These are phyloP conservation scores for Primulina huaijiensis DNA, from an alignment of 257 asterid species.

Conservation along the genomic window DNA sequence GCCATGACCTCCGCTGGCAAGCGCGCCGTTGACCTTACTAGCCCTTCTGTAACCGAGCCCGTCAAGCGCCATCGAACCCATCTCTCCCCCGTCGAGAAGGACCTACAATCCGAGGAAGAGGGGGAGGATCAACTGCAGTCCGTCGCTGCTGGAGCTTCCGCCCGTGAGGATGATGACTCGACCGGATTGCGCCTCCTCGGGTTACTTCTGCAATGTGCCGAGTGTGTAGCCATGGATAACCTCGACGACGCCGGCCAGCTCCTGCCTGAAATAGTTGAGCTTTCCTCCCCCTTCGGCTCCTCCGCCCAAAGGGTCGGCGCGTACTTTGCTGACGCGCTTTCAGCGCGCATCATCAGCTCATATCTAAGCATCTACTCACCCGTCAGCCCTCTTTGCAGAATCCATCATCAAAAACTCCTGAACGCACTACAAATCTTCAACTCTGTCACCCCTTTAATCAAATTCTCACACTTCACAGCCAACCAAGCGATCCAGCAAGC, in stretches of 20 bases:
- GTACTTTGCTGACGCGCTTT: slow-evolving; percentile 84
- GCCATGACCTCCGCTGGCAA: slow-evolving; percentile 52
- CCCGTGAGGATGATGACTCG: slow-evolving; percentile 30
- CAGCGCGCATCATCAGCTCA: slow-evolving; percentile 65
- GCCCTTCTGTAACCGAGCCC: slow-evolving; percentile 24
- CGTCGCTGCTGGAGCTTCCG: background rate
- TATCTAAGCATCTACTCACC: slow-evolving; percentile 67
- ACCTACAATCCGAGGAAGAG: slow-evolving; percentile 25
- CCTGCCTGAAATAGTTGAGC: slow-evolving; percentile 78
- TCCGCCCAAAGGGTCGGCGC: slow-evolving; percentile 94
- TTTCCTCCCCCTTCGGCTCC: slow-evolving; percentile 87
- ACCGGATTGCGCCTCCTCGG: slow-evolving; percentile 72
- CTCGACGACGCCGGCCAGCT: slow-evolving; percentile 64
- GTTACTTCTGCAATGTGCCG: slow-evolving; percentile 82
- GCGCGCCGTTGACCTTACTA: slow-evolving; percentile 44
- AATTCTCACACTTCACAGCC: slow-evolving; percentile 93
- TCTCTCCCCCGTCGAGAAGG: slow-evolving; percentile 26
- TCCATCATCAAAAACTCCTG: slow-evolving; percentile 62
- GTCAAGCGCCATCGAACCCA: slow-evolving; percentile 42
- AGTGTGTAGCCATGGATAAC: slow-evolving; percentile 72
- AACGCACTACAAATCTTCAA: slow-evolving; percentile 73
- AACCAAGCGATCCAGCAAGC: slow-evolving; percentile 88
- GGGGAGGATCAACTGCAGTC: slow-evolving; percentile 19
- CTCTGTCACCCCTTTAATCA: slow-evolving; percentile 69
- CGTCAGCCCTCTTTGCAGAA: slow-evolving; percentile 30